phyloP scores from a whole-genome alignment of 2,329 filamentous ascomycete species.

The Fusarium avenaceum region DNA sequence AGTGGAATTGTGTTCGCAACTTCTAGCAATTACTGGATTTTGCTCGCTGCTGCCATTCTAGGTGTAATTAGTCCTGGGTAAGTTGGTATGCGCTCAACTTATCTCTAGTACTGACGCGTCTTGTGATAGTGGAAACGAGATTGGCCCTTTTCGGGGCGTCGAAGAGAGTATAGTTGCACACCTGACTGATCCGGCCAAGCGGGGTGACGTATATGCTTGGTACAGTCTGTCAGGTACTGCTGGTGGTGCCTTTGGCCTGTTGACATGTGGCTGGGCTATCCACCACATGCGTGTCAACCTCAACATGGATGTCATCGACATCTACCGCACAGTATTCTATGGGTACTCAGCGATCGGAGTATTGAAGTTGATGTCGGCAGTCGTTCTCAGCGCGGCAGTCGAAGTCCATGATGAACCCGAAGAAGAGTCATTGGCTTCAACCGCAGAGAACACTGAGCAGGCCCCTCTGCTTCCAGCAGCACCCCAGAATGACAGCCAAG shows the following conservation, averaged over 20 bases:
- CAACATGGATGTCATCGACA: slow-evolving; percentile 59
- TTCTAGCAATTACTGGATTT: slow-evolving; percentile 67
- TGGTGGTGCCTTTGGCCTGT: slow-evolving; percentile 71
- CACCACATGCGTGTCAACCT: slow-evolving; percentile 60
- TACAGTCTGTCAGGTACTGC: slow-evolving; percentile 70
- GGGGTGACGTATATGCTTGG: slow-evolving; percentile 73
- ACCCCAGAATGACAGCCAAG: not conserved
- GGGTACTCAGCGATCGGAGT: slow-evolving; percentile 60
- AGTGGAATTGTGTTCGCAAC: slow-evolving; percentile 69
- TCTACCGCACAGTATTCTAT: slow-evolving; percentile 69
- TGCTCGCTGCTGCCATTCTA: slow-evolving; percentile 69
- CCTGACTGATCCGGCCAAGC: slow-evolving; percentile 59
- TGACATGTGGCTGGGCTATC: slow-evolving; percentile 71
- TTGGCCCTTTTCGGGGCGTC: slow-evolving; percentile 72
- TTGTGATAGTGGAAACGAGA: slow-evolving; percentile 69
- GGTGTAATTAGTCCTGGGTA: slow-evolving; percentile 72
- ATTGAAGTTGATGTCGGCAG: slow-evolving; percentile 67
- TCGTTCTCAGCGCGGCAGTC: slow-evolving; percentile 62
- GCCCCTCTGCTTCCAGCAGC: slow-evolving; percentile 46
- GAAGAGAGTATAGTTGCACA: slow-evolving; percentile 73
- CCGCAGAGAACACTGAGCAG: slow-evolving; percentile 28
- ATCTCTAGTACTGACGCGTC: not conserved
- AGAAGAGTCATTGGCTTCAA: not conserved
- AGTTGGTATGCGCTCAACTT: rapidly evolving
- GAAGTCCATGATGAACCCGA: slow-evolving; percentile 53